phyloP scores from a whole-genome alignment of 257 asterid species.

The Ocimum tenuiflorum region DNA sequence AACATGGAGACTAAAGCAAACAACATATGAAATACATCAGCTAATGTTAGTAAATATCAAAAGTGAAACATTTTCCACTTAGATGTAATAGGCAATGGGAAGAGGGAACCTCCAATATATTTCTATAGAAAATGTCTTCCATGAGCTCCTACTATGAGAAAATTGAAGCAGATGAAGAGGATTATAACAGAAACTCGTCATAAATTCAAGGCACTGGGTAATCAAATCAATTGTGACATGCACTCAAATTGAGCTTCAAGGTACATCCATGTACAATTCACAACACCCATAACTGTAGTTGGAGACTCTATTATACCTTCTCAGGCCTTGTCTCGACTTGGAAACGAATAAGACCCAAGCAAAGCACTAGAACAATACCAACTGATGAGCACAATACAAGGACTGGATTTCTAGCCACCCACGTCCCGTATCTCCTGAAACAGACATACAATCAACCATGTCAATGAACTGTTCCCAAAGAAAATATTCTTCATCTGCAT shows the following conservation, averaged over 20 bases:
- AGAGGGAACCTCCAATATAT: background rate
- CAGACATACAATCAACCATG: conserved; percentile 14
- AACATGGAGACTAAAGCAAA: background rate
- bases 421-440: conserved; percentile 95
- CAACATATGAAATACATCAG: background rate
- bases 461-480: conserved; percentile 20
- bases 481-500: conserved; percentile 14
- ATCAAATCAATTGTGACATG: background rate
- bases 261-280: background rate
- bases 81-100: background rate
- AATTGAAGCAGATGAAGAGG: background rate
- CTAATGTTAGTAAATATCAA: background rate
- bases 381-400: conserved; percentile 80
- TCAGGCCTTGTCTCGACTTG: conserved; percentile 96
- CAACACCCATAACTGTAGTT: background rate
- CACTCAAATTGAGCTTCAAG: background rate
- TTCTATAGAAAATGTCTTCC: background rate
- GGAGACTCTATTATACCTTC: conserved; percentile 46
- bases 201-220: background rate
- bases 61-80: background rate
- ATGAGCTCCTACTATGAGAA: background rate
- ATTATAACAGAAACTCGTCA: background rate
- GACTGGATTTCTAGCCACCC: conserved; percentile 93
- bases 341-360: conserved; percentile 87
- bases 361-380: conserved; percentile 63